phyloP scores from a whole-genome alignment of 164 flowering plant genomes.

The Euptelea pleiosperma region DNA sequence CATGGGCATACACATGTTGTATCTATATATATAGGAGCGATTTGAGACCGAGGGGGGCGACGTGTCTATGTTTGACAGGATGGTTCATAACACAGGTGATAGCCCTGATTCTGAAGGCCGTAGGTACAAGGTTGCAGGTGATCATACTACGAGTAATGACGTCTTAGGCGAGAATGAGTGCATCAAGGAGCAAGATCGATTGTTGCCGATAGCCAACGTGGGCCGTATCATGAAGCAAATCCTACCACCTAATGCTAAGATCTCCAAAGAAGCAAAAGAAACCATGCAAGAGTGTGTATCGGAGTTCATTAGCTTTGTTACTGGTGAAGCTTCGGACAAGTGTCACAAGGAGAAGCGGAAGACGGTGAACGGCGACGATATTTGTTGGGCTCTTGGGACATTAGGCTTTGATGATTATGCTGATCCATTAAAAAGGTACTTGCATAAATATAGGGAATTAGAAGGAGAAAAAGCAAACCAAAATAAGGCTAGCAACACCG shows the following conservation, averaged over 20 bases:
- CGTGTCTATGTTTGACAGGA: constrained; percentile 44
- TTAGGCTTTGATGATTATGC: constrained; percentile 73
- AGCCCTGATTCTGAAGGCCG: constrained; percentile 20
- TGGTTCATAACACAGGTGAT: constrained; percentile 31
- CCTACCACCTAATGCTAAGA: constrained; percentile 63
- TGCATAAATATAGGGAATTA: constrained; percentile 52
- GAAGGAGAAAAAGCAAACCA: constrained; percentile 55
- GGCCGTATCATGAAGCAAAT: constrained; percentile 79
- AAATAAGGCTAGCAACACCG: constrained; percentile 24
- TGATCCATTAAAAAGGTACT: constrained; percentile 55
- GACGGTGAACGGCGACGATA: constrained; percentile 77
- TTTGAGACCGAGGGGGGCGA: constrained; percentile 2
- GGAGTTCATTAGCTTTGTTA: constrained; percentile 79
- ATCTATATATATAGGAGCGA: no score
- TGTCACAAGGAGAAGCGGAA: constrained; percentile 74
- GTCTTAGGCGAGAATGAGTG: constrained; percentile 24
- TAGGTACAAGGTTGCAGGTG: constrained; percentile 18
- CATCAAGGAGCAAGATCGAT: constrained; percentile 59
- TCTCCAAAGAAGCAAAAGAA: constrained; percentile 81
- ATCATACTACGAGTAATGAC: constrained; percentile 5
- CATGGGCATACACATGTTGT: no score
- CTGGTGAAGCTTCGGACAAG: constrained; percentile 77
- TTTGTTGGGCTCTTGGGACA: constrained; percentile 57
- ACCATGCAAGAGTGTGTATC: constrained; percentile 85
- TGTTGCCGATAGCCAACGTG: constrained; percentile 76